Evolutionary conservation across 2,329 filamentous ascomycete genomes (phyloP), one percentile per base, ranked within the genome.

Genomic region (Penicillium sp.): DNA sequence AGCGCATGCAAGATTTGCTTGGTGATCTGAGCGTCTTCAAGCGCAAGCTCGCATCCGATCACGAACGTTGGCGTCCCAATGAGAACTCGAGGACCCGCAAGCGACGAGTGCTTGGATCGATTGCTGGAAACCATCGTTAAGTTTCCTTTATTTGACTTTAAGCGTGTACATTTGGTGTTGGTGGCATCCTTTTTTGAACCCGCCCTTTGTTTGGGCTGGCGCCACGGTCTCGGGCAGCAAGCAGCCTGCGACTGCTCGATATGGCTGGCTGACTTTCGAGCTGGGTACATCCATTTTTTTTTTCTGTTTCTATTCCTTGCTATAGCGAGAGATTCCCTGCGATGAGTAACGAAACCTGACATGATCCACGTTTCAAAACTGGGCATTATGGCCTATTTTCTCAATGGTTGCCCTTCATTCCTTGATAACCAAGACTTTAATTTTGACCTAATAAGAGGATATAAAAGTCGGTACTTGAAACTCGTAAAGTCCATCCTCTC

Each of bases 1-100:
- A 88, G n/a, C 87, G 91, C 70, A 94, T 96, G 82, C 87, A 93
- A 67, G 88, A 89, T 38, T 84, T 98, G 71, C 81, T 99, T 64
- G 87, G 88, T 67, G 93, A 98, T 68, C 73, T 96, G 56, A 85
- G 84, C 34, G 75, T 94, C 72, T 96, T 96, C 79, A 89, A 89
- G 75, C 87, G 87, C 69, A 98, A 96, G 79, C 87, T 98, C 63
- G 88, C 86, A 6, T 92, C 95, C 69, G 95, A 98, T 39, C 74
- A 77, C 62, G 74, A 78, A 49, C 71, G 76, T 58, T 79, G 78
- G 58, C 72, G 72, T 14, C 69, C 72, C 5, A 64, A 57, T 22
- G 67, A 69, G 49, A 67, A 67, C 28, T 60, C 54, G 0, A 63
- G 61, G 14, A 59, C 65, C 47, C 68, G 62, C 15, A 72, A 69